Conservation (phyloP, 2,329 filamentous ascomycete genomes). For the Aspergillus sp. region DNA sequence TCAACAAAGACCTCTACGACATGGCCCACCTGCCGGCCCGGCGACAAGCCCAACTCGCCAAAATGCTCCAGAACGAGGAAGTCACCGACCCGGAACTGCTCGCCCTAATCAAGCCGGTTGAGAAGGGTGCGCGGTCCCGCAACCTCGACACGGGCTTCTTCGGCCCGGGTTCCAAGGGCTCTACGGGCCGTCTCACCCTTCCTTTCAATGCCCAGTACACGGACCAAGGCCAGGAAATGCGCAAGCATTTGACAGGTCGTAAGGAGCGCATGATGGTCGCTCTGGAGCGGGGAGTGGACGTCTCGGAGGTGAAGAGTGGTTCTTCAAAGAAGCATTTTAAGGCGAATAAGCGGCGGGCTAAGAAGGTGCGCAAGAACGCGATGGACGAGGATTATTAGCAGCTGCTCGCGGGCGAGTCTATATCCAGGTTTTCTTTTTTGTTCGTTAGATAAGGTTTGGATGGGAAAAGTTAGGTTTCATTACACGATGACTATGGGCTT, state of each 20-base stretch:
- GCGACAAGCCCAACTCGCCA: constrained; percentile 63
- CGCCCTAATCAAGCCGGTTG: constrained; percentile 24
- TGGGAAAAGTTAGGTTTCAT: background rate
- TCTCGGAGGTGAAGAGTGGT: constrained; percentile 67
- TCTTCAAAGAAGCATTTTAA: constrained; percentile 78
- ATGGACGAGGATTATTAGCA: constrained; percentile 34
- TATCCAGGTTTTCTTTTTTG: constrained; percentile 12
- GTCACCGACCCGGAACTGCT: constrained; percentile 20
- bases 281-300: constrained; percentile 80
- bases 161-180: constrained; percentile 59
- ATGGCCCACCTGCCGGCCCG: constrained; percentile 78
- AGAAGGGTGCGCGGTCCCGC: constrained; percentile 68
- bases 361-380: constrained; percentile 34
- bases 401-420: constrained; percentile 25
- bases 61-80: constrained; percentile 34
- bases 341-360: constrained; percentile 40
- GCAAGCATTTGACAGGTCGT: constrained; percentile 75
- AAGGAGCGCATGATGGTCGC: constrained; percentile 80
- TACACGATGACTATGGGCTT: background rate
- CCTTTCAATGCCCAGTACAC: constrained; percentile 91
- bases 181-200: constrained; percentile 68
- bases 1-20: constrained; percentile 90
- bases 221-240: constrained; percentile 72
- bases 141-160: constrained; percentile 91
- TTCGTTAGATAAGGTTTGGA: constrained; percentile 11